These are phyloP conservation scores for Wolfiporia cocos DNA, from an alignment of 1,284 basidiomycete species.

Conservation along the genomic window DNA sequence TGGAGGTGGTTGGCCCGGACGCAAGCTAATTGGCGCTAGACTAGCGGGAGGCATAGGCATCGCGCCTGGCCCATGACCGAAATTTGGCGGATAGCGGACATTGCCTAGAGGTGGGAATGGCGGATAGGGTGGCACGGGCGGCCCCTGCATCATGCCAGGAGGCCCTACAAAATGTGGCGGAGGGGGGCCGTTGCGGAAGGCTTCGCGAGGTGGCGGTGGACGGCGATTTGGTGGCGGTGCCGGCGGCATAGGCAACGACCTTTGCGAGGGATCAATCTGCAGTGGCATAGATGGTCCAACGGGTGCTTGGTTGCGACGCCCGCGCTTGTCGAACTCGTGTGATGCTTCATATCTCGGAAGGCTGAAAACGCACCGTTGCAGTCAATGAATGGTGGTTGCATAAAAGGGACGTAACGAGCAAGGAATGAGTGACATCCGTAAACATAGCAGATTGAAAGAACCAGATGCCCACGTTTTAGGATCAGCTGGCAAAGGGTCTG, in stretches of 20 bases:
- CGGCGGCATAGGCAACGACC: constrained; percentile 16
- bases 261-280: constrained; percentile 15
- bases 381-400: too few relatives aligned
- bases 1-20: constrained; percentile 11
- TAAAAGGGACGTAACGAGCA: too few relatives aligned
- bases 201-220: constrained; percentile 24
- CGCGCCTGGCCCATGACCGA: neutral
- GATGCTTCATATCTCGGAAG: constrained; percentile 76
- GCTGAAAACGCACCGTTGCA: too few relatives aligned
- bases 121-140: constrained; percentile 1
- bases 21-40: constrained; percentile 13
- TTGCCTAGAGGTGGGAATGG: constrained; percentile 3
- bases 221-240: constrained; percentile 14
- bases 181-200: constrained; percentile 22
- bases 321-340: constrained; percentile 80
- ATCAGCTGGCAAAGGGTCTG: constrained; percentile 79
- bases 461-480: constrained; percentile 61
- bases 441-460: constrained; percentile 5
- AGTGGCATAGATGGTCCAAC: constrained; percentile 17
- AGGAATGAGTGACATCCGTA: constrained; percentile 7
- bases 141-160: constrained; percentile 2
- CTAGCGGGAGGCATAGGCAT: constrained; percentile 7
- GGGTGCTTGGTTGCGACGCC: constrained; percentile 40
- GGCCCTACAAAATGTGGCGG: constrained; percentile 4
- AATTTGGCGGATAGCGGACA: neutral